Evolutionary conservation across 2,329 filamentous ascomycete species (phyloP).

Genomic region (Aureobasidium sp.): DNA sequence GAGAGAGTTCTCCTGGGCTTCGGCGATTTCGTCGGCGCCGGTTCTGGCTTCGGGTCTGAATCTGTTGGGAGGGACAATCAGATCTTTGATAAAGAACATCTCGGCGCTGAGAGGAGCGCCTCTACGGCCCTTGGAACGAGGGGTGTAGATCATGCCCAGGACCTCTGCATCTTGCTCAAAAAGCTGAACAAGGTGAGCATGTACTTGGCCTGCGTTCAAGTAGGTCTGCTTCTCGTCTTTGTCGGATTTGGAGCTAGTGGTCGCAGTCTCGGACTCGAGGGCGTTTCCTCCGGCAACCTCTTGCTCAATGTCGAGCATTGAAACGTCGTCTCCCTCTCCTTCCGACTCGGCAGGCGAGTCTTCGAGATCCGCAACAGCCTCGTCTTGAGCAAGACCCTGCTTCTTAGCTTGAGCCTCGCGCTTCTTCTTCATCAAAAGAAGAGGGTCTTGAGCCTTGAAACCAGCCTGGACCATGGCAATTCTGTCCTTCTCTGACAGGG

Average conservation of each 20-base stretch:
- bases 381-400: conserved; percentile 51
- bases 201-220: conserved; percentile 75
- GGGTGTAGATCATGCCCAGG: conserved; percentile 75
- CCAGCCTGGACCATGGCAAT: conserved; percentile 65
- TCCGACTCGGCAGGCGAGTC: conserved; percentile 39
- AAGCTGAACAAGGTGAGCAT: conserved; percentile 66
- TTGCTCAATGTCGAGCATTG: conserved; percentile 36
- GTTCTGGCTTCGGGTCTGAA: conserved; percentile 82
- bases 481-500: conserved; percentile 66
- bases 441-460: conserved; percentile 63
- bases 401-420: conserved; percentile 40
- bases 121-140: conserved; percentile 56
- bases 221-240: conserved; percentile 56
- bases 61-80: conserved; percentile 87
- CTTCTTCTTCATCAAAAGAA: conserved; percentile 51
- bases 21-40: conserved; percentile 72
- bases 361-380: conserved; percentile 63
- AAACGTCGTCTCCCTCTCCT: conserved; percentile 27
- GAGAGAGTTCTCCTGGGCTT: conserved; percentile 79
- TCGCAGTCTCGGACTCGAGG: conserved; percentile 42
- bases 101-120: conserved; percentile 59
- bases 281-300: conserved; percentile 43
- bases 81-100: conserved; percentile 87
- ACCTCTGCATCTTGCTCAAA: conserved; percentile 86
- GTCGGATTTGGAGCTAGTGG: conserved; percentile 19